phyloP scores from a whole-genome alignment of 331 rosid genomes.

The Malus hybrid region DNA sequence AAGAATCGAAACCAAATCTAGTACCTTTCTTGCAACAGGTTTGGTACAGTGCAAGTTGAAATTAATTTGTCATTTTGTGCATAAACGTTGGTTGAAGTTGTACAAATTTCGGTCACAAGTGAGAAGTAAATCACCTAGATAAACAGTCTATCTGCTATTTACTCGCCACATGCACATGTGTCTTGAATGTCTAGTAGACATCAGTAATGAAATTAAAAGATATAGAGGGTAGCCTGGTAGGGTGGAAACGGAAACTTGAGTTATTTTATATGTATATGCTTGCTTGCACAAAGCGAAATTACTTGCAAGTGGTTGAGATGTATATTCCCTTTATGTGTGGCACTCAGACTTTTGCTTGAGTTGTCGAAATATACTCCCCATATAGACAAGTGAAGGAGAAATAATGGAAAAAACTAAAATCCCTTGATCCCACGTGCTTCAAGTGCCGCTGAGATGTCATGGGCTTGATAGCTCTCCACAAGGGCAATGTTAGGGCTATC shows the following conservation, averaged over 20 bases:
- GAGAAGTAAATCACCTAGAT: too few relatives aligned
- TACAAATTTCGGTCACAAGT: background rate
- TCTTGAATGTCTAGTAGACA: background rate
- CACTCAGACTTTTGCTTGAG: conserved; percentile 11
- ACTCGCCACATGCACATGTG: background rate
- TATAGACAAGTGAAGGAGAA: background rate
- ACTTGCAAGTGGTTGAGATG: conserved; percentile 3
- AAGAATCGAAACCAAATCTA: background rate
- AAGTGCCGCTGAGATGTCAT: conserved; percentile 43
- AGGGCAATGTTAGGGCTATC: conserved; percentile 51
- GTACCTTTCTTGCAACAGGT: background rate
- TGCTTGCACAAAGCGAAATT: background rate
- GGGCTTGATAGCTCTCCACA: conserved; percentile 30
- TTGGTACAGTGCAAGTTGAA: background rate
- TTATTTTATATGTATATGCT: background rate
- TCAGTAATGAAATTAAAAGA: background rate
- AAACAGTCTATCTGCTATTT: background rate
- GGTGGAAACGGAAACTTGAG: background rate
- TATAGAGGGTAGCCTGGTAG: background rate
- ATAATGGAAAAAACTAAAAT: conserved; percentile 5
- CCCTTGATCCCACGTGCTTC: conserved; percentile 38
- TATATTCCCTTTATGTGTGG: conserved; percentile 6
- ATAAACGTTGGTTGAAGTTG: background rate
- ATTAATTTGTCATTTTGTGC: background rate
- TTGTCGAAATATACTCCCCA: conserved; percentile 9